Base-by-base conservation (phyloP, 2,329 filamentous ascomycete genomes). In the Verticillium longisporum region DNA sequence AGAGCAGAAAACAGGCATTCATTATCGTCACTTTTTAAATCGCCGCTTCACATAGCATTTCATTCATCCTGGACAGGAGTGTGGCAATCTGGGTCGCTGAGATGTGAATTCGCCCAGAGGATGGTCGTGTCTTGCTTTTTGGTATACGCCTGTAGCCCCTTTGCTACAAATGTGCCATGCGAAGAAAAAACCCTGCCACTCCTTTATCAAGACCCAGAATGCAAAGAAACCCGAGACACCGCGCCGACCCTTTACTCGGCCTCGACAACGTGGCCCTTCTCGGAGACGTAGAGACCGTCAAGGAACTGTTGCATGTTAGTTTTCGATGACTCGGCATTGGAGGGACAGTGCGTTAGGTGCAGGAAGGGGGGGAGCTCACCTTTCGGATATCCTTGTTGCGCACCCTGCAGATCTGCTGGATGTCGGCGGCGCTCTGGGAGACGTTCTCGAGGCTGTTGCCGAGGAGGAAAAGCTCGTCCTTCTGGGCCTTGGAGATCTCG, bases 341-440 rank as follows among this genome's bases (percentile, higher is more conserved):
- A 26, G 5, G 14, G 7, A 56, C 55, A 7, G 13, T 18, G 45
- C 18, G 37, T 6, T 2, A 13, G 33, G 14, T 26, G 26, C 26
- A 26, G 26, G 26, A 26, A 2, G 26, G 26, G 26, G 4, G 26
- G 33, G 62, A 54, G 71, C 81, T 70, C 76, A 92, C 90, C 90
- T 97, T 97, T 85, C 96, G 92, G 86, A 99, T 99, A 97, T 99
- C 95, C 92, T 99, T 99, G 91, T 99, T 99, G 81, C 92, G 89
- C 81, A 99, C 95, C 83, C 88, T 88, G 92, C 95, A 99, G 83
- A 95, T 93, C 83, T 99, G 95, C 87, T 99, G 95, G 80, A 99
- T 97, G 80, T 99, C 95, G 81, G 95, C 95, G 70, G 95, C 95
- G 77, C 89, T 92, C 85, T 99, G 95, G 75, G 95, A 99, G 69